These are phyloP conservation scores for Knufia petricola DNA, from an alignment of 2,329 filamentous ascomycete species.

Conservation along the genomic window DNA sequence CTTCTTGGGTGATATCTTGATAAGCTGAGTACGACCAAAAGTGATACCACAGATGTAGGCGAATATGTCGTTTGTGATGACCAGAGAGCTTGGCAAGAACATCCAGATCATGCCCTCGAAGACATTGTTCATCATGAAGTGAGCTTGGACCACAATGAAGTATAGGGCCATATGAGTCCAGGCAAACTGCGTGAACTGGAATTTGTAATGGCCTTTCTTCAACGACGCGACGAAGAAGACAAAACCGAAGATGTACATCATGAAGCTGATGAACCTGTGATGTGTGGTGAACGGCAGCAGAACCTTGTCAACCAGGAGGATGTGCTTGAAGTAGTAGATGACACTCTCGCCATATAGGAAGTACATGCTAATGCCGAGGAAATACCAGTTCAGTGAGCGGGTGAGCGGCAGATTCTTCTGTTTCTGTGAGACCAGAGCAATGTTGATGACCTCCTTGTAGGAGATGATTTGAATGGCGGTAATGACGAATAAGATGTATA, in stretches of 20 bases:
- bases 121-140: conserved; percentile 99
- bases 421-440: conserved; percentile 85
- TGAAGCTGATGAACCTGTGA: conserved; percentile 96
- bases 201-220: conserved; percentile 91
- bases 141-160: conserved; percentile 92
- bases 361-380: conserved; percentile 98
- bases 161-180: conserved; percentile 99
- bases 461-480: conserved; percentile 92
- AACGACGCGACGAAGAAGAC: conserved; percentile 95
- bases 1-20: conserved; percentile 98
- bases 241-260: conserved; percentile 95
- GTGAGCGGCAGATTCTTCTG: conserved; percentile 86
- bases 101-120: conserved; percentile 99
- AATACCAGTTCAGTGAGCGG: conserved; percentile 98
- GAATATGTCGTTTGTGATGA: conserved; percentile 98
- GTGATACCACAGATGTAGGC: conserved; percentile 97
- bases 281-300: conserved; percentile 89
- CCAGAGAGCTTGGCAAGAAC: conserved; percentile 85
- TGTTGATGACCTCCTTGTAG: conserved; percentile 98
- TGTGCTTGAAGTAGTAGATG: conserved; percentile 99
- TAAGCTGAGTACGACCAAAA: conserved; percentile 90
- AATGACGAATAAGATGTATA: conserved; percentile 90
- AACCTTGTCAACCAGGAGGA: conserved; percentile 87
- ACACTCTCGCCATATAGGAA: conserved; percentile 97
- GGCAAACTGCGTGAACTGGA: conserved; percentile 98